These are phyloP conservation scores for Pythium plurisporium DNA, from an alignment of 352 stramenopile species.

Conservation along the genomic window DNA sequence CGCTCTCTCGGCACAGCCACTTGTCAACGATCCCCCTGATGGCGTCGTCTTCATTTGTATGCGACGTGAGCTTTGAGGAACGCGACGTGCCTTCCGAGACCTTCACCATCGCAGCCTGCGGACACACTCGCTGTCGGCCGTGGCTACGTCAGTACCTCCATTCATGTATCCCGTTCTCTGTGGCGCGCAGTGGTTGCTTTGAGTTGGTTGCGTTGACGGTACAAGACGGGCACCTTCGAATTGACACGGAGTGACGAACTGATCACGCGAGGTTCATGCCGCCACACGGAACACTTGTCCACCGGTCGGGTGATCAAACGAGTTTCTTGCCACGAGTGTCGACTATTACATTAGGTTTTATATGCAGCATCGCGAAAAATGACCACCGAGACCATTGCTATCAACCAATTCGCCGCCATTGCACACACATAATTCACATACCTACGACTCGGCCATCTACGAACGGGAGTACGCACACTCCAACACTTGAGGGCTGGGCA, in stretches of 20 bases:
- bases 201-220: neutral
- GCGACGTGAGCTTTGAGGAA: neutral
- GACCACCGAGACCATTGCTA: too few species aligned
- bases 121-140: neutral
- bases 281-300: neutral
- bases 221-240: neutral
- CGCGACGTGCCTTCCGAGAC: neutral
- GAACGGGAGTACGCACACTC: slow-evolving; percentile 2
- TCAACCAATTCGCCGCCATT: neutral
- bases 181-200: neutral
- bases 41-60: neutral
- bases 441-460: neutral
- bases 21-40: too few species aligned
- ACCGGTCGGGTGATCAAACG: too few species aligned
- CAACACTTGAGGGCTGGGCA: slow-evolving; percentile 3
- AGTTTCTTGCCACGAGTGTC: too few species aligned
- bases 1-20: too few species aligned
- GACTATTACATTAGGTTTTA: too few species aligned
- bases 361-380: neutral
- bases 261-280: neutral
- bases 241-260: neutral
- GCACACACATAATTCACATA: neutral
- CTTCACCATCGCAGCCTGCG: neutral
- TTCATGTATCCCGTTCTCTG: neutral
- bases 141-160: neutral